These are phyloP conservation scores for Zelopaecilomyces penicillatus DNA, from an alignment of 2,329 filamentous ascomycete genomes.

Conservation along the genomic window DNA sequence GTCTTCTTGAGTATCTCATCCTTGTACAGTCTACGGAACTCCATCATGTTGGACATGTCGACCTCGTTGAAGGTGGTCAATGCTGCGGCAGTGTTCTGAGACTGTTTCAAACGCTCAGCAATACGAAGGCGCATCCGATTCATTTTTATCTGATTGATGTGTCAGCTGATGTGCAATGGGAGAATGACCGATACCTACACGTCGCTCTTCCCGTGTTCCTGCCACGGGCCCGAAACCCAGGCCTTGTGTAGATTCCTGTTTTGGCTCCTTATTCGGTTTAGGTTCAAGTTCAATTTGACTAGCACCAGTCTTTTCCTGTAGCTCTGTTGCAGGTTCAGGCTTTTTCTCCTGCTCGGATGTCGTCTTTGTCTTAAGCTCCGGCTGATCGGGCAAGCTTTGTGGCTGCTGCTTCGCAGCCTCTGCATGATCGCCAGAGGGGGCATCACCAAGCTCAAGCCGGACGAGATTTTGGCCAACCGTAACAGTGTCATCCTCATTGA, in stretches of 20 bases:
- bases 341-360: slow-evolving; percentile 30
- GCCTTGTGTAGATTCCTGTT: slow-evolving; percentile 13
- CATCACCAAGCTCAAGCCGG: slow-evolving; percentile 72
- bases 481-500: slow-evolving; percentile 90
- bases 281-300: slow-evolving; percentile 8
- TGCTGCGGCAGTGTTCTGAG: slow-evolving; percentile 95
- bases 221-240: slow-evolving; percentile 20
- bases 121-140: slow-evolving; percentile 98
- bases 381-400: slow-evolving; percentile 2
- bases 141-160: slow-evolving; percentile 82
- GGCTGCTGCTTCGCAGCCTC: slow-evolving; percentile 18
- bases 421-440: slow-evolving; percentile 23
- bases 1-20: slow-evolving; percentile 93
- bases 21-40: slow-evolving; percentile 96
- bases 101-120: slow-evolving; percentile 96
- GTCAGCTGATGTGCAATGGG: background rate
- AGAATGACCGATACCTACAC: slow-evolving; percentile 47
- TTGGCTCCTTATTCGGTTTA: slow-evolving; percentile 18
- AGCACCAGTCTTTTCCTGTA: slow-evolving; percentile 20
- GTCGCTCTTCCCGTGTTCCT: slow-evolving; percentile 78
- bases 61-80: slow-evolving; percentile 99
- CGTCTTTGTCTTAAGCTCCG: slow-evolving; percentile 23
- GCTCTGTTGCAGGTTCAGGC: slow-evolving; percentile 28
- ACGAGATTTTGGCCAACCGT: slow-evolving; percentile 87
- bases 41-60: slow-evolving; percentile 96